These are phyloP conservation scores for Fusarium poae DNA, from an alignment of 2,329 filamentous ascomycete species.

Conservation along the genomic window DNA sequence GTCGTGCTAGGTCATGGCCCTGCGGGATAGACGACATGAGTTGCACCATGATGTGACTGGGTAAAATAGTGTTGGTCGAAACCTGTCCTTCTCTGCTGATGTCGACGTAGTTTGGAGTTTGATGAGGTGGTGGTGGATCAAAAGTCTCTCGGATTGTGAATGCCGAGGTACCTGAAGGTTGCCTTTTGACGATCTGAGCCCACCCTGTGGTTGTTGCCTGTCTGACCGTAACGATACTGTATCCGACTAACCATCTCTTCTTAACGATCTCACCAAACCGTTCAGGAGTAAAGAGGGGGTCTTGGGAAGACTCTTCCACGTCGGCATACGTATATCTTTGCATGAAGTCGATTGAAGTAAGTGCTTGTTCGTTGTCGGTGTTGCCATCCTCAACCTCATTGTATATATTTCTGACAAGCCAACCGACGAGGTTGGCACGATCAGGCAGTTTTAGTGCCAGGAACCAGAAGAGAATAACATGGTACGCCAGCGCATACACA, in stretches of 20 bases:
- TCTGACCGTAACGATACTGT: constrained; percentile 80
- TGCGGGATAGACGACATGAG: constrained; percentile 74
- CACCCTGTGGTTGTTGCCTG: constrained; percentile 75
- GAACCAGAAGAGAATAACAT: constrained; percentile 98
- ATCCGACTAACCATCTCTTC: constrained; percentile 79
- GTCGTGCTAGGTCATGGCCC: constrained; percentile 70
- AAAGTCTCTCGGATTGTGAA: constrained; percentile 72
- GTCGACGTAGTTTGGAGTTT: constrained; percentile 63
- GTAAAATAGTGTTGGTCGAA: constrained; percentile 73
- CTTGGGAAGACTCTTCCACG: constrained; percentile 79
- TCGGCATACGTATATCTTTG: constrained; percentile 89
- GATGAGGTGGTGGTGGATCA: constrained; percentile 68
- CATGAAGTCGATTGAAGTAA: constrained; percentile 96
- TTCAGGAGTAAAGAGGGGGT: constrained; percentile 73
- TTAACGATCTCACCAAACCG: constrained; percentile 75
- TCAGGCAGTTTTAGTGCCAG: constrained; percentile 87
- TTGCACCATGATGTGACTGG: constrained; percentile 79
- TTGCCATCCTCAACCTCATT: constrained; percentile 79
- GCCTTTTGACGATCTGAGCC: constrained; percentile 78
- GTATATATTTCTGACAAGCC: constrained; percentile 90
- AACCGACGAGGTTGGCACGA: constrained; percentile 84
- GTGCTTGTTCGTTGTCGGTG: constrained; percentile 88
- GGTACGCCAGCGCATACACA: constrained; percentile 92
- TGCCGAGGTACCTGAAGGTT: constrained; percentile 75
- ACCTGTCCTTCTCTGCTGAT: constrained; percentile 64